Conservation (phyloP, 148 eudicot genomes). For the Chenopodium quinoa region DNA sequence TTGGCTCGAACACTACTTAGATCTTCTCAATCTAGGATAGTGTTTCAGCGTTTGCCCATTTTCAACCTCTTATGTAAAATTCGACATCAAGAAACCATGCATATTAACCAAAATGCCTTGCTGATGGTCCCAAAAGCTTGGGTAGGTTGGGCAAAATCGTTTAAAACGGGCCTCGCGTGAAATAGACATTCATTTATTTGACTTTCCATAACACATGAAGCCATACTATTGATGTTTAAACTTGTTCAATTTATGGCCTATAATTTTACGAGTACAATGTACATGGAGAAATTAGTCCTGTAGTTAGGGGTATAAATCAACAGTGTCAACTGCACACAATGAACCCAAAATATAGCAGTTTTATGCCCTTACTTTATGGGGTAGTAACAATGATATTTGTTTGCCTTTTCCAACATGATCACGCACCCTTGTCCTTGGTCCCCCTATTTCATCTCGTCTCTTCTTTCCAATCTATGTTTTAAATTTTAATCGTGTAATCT, state of each 20-base stretch:
- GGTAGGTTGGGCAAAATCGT: not conserved
- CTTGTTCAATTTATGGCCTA: too few species aligned
- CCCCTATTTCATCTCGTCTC: not conserved
- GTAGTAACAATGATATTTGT: conserved; percentile 12
- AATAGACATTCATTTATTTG: not conserved
- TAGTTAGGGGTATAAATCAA: too few species aligned
- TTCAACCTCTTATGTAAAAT: too few species aligned
- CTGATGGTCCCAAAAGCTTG: not conserved
- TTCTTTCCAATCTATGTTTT: not conserved
- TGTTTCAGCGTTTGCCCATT: too few species aligned
- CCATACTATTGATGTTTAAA: not conserved
- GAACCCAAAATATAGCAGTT: too few species aligned
- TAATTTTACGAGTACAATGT: not conserved
- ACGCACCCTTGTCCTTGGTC: conserved; percentile 22
- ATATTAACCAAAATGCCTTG: not conserved
- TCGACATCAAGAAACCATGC: too few species aligned
- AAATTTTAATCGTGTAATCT: not conserved
- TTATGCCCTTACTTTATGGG: conserved; percentile 4
- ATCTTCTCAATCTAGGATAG: too few species aligned
- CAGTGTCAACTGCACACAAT: too few species aligned
- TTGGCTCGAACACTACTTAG: too few species aligned
- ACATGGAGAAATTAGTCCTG: not conserved
- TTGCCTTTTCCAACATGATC: conserved; percentile 22
- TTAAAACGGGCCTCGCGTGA: conserved; percentile 12
- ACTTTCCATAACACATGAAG: conserved; percentile 3